Conservation (phyloP, 2,329 filamentous ascomycete genomes). For the Stagonosporopsis rhizophila region DNA sequence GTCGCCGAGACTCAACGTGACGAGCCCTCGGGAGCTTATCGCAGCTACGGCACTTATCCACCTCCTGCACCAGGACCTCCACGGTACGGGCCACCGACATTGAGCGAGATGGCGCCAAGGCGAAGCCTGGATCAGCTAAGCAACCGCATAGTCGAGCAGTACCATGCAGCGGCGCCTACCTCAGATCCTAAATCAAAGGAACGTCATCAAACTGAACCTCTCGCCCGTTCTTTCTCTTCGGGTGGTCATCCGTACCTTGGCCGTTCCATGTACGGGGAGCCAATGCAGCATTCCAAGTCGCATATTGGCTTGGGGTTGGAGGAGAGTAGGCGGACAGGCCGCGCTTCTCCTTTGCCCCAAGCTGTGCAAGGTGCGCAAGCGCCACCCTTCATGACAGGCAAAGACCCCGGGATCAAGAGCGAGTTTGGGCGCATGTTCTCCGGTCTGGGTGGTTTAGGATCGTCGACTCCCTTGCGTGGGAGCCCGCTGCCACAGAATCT, state of each 20-base stretch:
- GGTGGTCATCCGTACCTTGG: conserved; percentile 34
- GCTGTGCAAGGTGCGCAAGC: conserved; percentile 91
- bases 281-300: conserved; percentile 67
- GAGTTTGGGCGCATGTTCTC: conserved; percentile 96
- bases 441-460: conserved; percentile 77
- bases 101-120: conserved; percentile 44
- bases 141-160: conserved; percentile 47
- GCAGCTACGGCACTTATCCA: conserved; percentile 42
- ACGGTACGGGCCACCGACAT: conserved; percentile 31
- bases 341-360: conserved; percentile 87
- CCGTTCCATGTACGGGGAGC: conserved; percentile 54
- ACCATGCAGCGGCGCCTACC: conserved; percentile 48
- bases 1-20: conserved; percentile 38
- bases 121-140: conserved; percentile 43
- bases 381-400: conserved; percentile 77
- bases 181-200: conserved; percentile 48
- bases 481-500: conserved; percentile 56
- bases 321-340: conserved; percentile 79
- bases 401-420: conserved; percentile 89
- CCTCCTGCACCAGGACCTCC: conserved; percentile 31
- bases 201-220: conserved; percentile 43
- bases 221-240: conserved; percentile 46
- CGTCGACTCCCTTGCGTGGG: conserved; percentile 61
- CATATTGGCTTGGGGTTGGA: conserved; percentile 77
- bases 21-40: conserved; percentile 39